A percentile compares a stretch with the other conserved stretches of the same genome.
Conservation (phyloP, 1,284 basidiomycete species). For the Peniophora sp. region DNA sequence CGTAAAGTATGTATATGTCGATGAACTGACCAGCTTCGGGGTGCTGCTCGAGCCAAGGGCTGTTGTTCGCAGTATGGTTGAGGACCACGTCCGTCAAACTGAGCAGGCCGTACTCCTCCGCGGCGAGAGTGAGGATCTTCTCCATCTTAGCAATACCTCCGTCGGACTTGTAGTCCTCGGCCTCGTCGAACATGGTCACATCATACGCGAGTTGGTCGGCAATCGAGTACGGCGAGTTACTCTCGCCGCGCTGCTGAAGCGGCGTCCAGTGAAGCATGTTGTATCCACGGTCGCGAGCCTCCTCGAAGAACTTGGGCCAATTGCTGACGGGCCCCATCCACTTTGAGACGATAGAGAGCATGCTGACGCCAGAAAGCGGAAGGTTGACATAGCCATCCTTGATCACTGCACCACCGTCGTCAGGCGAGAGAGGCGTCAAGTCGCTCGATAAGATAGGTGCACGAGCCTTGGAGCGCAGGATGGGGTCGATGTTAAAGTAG, state of each 20-base stretch:
- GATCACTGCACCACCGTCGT: constrained; percentile 39
- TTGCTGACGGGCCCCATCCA: constrained; percentile 85
- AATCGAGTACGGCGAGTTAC: constrained; percentile 89
- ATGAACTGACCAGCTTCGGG: constrained; percentile 82
- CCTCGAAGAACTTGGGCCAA: constrained; percentile 76
- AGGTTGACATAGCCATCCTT: constrained; percentile 50
- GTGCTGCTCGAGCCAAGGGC: constrained; percentile 84
- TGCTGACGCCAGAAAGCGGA: constrained; percentile 78
- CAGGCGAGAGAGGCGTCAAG: constrained; percentile 40
- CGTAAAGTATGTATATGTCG: not conserved
- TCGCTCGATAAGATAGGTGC: constrained; percentile 61
- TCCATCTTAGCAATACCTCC: constrained; percentile 51
- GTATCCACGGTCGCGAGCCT: constrained; percentile 83
- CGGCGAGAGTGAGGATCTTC: constrained; percentile 59
- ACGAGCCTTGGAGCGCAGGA: constrained; percentile 69
- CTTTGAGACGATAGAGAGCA: constrained; percentile 87
- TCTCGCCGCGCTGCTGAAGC: constrained; percentile 82
- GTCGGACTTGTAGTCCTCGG: constrained; percentile 34
- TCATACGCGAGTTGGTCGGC: constrained; percentile 82
- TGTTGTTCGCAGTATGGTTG: constrained; percentile 93
- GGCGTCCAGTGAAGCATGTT: constrained; percentile 96
- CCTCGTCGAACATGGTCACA: constrained; percentile 54
- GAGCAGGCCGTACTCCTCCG: constrained; percentile 80
- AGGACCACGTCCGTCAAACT: constrained; percentile 90
- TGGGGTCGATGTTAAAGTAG: constrained; percentile 93